phyloP scores from a whole-genome alignment of 352 stramenopile genomes.

The Phytophthora uliginosa region DNA sequence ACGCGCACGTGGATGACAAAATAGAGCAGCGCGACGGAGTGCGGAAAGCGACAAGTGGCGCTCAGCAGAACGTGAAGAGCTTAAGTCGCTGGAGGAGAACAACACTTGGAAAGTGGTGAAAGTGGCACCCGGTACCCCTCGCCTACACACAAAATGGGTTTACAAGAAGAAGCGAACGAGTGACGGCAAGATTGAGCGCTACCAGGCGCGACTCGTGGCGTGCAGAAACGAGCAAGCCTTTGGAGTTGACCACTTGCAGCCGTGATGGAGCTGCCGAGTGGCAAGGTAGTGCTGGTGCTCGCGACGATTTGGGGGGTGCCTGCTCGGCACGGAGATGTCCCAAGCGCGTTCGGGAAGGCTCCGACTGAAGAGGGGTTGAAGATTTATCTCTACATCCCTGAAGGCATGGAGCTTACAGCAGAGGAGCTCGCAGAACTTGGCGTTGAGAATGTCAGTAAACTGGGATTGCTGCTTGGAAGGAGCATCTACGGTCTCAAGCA shows the following conservation, averaged over 20 bases:
- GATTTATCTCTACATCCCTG: conserved; percentile 34
- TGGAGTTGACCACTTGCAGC: conserved; percentile 33
- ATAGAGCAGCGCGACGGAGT: not conserved
- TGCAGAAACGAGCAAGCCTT: no score
- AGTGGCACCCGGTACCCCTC: not conserved
- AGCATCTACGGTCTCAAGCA: conserved; percentile 49
- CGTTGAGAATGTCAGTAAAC: conserved; percentile 11
- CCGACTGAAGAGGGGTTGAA: conserved; percentile 20
- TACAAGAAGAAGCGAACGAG: conserved; percentile 37
- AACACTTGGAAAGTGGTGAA: conserved; percentile 6
- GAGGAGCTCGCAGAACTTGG: conserved; percentile 13
- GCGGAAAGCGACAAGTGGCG: not conserved
- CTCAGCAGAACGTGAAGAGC: not conserved
- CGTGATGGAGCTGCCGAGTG: conserved; percentile 38
- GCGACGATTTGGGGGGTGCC: conserved; percentile 29
- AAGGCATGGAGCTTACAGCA: conserved; percentile 31
- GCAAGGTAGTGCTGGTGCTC: conserved; percentile 29
- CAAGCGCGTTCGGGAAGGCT: conserved; percentile 47
- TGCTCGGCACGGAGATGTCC: conserved; percentile 37
- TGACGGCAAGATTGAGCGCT: conserved; percentile 21
- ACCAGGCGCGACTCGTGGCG: conserved; percentile 31
- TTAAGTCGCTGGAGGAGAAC: not conserved
- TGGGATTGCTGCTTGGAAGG: conserved; percentile 24
- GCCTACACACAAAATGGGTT: conserved; percentile 37
- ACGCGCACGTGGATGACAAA: not conserved